Base-by-base conservation (phyloP, 257 asterid genomes). In the Solanum sejunctum region DNA sequence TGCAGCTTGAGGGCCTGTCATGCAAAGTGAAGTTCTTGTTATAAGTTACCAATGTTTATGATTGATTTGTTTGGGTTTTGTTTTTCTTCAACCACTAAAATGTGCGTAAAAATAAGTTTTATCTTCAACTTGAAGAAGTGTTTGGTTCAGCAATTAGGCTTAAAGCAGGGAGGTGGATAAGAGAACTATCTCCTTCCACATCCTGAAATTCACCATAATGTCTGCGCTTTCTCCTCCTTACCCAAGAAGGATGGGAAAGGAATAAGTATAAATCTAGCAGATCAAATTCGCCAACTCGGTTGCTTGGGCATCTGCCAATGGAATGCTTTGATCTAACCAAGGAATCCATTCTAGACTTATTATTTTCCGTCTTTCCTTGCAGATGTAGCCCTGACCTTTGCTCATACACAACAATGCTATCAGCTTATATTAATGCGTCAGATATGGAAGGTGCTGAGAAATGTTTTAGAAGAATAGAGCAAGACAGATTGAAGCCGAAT, bases 361-460 rank as follows among this genome's bases (percentile, higher is more conserved):
- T 28, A n/a, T 36, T 32, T 20, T 47, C 69, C 12, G 20, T 63
- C 49, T 73, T 56, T 58, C 57, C 28, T 36, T 84, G 84, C 90
- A 94, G 98, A 84, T 94, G 96, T 81, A 85, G 93, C 47, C 99
- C 98, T 0, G 98, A 96, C 91, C 96, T 93, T 66, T 93, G 91
- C 86, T 95, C 98, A 61, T 96, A 96, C 79, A 93, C 99, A 28
- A 96, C 98, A 23, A 96, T 95, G 99, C 67, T 96, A 83, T 91
- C 97, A 12, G 96, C 98, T 43, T 95, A 94, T 82, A 92, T 95
- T 15, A 96, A 94, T 87, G 97, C 97, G 49, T 83, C 98, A 5
- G 98, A 96, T 57, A 95, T 96, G 98, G 99, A 93, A 58, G 97
- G 98, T 32, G 98, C 98, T 3, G 98, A 96, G 91, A 94, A 90